phyloP scores from a whole-genome alignment of 768 basidiomycete species.

The Boletus reticuloceps region DNA sequence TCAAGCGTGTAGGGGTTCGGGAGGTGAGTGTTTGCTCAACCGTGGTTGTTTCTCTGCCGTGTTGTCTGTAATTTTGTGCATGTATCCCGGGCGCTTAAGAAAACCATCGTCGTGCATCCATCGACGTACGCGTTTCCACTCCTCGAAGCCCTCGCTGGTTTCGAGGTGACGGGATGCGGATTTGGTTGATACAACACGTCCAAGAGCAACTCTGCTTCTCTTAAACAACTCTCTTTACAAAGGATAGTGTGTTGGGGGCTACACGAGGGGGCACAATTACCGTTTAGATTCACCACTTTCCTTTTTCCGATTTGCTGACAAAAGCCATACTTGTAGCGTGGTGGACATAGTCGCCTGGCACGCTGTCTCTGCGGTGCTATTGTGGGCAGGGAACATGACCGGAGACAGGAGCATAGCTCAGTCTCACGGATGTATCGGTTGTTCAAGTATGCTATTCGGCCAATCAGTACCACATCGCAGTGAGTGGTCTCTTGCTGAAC shows the following conservation, averaged over 20 bases:
- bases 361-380: constrained; percentile 84
- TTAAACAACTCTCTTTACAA: constrained; percentile 84
- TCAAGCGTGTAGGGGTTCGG: constrained; percentile 15
- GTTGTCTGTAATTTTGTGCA: background rate
- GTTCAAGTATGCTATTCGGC: constrained; percentile 82
- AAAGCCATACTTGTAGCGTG: constrained; percentile 37
- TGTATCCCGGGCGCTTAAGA: constrained; percentile 74
- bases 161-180: constrained; percentile 21
- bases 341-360: constrained; percentile 61
- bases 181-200: constrained; percentile 95
- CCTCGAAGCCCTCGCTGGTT: constrained; percentile 64
- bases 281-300: background rate
- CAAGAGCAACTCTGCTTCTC: constrained; percentile 62
- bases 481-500: constrained; percentile 38
- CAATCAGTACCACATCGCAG: constrained; percentile 59
- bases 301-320: constrained; percentile 19
- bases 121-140: constrained; percentile 43
- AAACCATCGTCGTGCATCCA: constrained; percentile 79
- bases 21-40: constrained; percentile 48
- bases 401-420: constrained; percentile 31
- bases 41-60: constrained; percentile 1
- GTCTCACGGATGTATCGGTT: constrained; percentile 57
- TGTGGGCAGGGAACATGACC: constrained; percentile 67
- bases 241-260: constrained; percentile 81
- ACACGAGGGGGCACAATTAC: constrained; percentile 77